Base-by-base conservation (phyloP, 164 flowering plant species). In the Magnolia changhungtana region DNA sequence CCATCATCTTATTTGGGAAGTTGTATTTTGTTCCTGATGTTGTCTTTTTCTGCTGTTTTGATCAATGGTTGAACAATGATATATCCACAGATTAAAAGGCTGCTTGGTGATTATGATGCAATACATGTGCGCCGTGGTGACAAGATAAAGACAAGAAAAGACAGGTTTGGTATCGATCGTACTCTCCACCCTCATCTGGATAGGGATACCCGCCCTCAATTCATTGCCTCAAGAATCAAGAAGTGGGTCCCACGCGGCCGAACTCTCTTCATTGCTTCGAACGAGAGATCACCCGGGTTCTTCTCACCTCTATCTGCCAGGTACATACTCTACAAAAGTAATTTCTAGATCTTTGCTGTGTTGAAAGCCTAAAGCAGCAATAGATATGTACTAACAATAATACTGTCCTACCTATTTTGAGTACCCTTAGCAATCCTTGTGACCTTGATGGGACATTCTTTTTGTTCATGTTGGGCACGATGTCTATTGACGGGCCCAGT, bases 71-170 rank as follows among this genome's bases (percentile, higher is more conserved):
- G 61, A 55, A 55, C 61, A 68, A 8, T 29, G 49, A 68, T 68
- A 14, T 68, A 11, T 84, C 24, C 10, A 66, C 88, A 96, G 99
- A 85, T 96, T 73, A 89, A 86, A 82, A 81, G 83, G 52, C 83
- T 79, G n/a, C 97, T 96, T 79, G 97, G 97, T 79, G 97, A 91
- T 78, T 96, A 94, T 81, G 97, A 90, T 88, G 94, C 98, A 58
- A 89, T 96, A 52, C 99, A 96, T 85, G 98, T 94, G 69, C 96
- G 99, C 67, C 89, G 99, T 76, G 99, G 99, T 8, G 99, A 96
- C 84, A 94, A 84, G 78, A 75, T 96, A 69, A 96, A 94, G 81
- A 94, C 92, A 20, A 87, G 98, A 73, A 94, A 92, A 75, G 99
- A 96, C 84, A 86, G 94, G 68, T 86, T 83, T 82, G 98, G 99